Evolutionary conservation across 441 rosid species (phyloP).

Genomic region (Erodium trifolium): DNA sequence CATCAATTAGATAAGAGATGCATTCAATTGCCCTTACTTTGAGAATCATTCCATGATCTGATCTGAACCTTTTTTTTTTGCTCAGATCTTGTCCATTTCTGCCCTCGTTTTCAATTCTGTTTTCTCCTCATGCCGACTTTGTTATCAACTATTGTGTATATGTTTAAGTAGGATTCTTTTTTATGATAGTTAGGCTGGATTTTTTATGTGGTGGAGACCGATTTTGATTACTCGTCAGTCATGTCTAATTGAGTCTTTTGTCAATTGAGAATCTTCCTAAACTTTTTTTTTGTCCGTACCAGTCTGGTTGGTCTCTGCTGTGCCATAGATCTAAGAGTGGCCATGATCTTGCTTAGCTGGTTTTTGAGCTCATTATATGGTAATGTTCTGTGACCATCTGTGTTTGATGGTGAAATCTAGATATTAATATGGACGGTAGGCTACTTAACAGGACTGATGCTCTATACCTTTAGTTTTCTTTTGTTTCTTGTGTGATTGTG

Average conservation of each 20-base stretch:
- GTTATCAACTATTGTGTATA: background rate
- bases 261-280: background rate
- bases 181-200: background rate
- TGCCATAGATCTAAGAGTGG: background rate
- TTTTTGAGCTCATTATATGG: background rate
- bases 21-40: background rate
- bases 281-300: background rate
- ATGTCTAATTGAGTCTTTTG: slow-evolving; percentile 5
- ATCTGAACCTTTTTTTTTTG: background rate
- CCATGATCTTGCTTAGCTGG: slow-evolving; percentile 4
- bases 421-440: background rate
- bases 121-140: background rate
- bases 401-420: background rate
- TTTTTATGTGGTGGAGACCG: slow-evolving; percentile 2
- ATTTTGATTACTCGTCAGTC: background rate
- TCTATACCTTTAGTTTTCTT: background rate
- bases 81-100: background rate
- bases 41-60: background rate
- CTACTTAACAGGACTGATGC: background rate
- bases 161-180: background rate
- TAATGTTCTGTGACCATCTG: background rate
- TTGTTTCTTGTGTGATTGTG: background rate
- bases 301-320: background rate
- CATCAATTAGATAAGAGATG: background rate
- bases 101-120: background rate